Percentiles rank a stretch among this genome's conserved stretches.
Conservation (phyloP, 2,329 filamentous ascomycete species). For the Sporothrix phasma region DNA sequence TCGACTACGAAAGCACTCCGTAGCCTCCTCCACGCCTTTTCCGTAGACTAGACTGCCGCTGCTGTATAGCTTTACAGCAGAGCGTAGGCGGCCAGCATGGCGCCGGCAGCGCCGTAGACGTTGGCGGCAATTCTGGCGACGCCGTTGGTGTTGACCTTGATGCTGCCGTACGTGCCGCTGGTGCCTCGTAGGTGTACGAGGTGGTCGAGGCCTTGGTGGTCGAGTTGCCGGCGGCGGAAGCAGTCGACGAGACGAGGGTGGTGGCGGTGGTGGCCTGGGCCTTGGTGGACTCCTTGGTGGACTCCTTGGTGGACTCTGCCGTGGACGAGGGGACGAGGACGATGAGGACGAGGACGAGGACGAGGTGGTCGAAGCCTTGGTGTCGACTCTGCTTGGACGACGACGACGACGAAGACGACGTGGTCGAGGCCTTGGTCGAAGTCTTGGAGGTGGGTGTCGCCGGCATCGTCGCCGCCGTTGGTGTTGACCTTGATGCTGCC, state of each 20-base stretch:
- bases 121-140: slow-evolving; percentile 18
- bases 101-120: slow-evolving; percentile 21
- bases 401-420: slow-evolving; percentile 9
- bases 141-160: slow-evolving; percentile 25
- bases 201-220: slow-evolving; percentile 2
- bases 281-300: slow-evolving; percentile 22
- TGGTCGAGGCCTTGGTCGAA: slow-evolving; percentile 22
- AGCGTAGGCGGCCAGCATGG: slow-evolving; percentile 22
- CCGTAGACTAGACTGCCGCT: background rate
- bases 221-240: background rate
- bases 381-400: no score
- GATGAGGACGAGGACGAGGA: slow-evolving; percentile 22
- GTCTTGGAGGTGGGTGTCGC: slow-evolving; percentile 19
- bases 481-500: slow-evolving; percentile 42
- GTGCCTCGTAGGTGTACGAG: background rate
- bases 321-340: no score
- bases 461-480: slow-evolving; percentile 19
- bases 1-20: background rate
- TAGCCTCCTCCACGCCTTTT: background rate
- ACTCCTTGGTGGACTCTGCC: background rate
- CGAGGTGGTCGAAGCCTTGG: slow-evolving; percentile 19
- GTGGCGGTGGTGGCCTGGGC: slow-evolving; percentile 5
- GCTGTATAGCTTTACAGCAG: slow-evolving; percentile 21
- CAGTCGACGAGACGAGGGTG: background rate
- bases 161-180: slow-evolving; percentile 13